Evolutionary conservation across 2,329 filamentous ascomycete species (phyloP), one percentile per base, ranked within the genome.

Genomic region (Chaetomium globosum): DNA sequence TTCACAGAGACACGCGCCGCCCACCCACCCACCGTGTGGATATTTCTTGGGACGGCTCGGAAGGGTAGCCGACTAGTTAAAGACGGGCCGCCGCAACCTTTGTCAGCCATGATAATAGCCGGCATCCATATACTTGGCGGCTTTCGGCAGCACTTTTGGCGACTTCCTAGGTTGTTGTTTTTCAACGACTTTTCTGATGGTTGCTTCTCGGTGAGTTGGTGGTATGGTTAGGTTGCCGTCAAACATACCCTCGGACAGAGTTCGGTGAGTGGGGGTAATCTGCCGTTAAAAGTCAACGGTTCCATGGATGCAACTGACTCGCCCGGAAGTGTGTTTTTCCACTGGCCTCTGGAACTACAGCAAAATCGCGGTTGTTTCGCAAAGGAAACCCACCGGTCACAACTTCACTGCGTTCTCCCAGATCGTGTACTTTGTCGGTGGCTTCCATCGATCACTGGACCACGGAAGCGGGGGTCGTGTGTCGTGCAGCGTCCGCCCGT

Each of bases 21-120:
- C 26, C 26, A 26, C 26, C 26, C 53, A 26, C 26, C 21, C 33
- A 39, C 59, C 49, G 49, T 23, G 36, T 48, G 59, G 52, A 46
- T 16, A 57, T 19, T 16, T n/a, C 51, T 23, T 53, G 51, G 60
- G 61, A 59, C 67, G 64, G 69, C 64, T 70, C 67, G 69, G 69
- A 63, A 70, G 39, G 60, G 28, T 53, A 68, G 31, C 67, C 66
- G 69, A 68, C 56, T 55, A 26, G 26, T 26, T 26, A 59, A 30
- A 28, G 61, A 53, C 59, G 63, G 49, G 51, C 51, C 43, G 55
- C 60, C 56, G 63, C 51, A 58, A 61, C 58, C 23, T 23, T 21
- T 43, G 12, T 36, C 6, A 26, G 16, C 51, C 51, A 19, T 51
- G 28, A 39, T 31, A 33, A 49, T 56, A 61, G 43, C 51, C 51